Base-by-base conservation (phyloP, 2,329 filamentous ascomycete species). In the Epichloe bromicola region DNA sequence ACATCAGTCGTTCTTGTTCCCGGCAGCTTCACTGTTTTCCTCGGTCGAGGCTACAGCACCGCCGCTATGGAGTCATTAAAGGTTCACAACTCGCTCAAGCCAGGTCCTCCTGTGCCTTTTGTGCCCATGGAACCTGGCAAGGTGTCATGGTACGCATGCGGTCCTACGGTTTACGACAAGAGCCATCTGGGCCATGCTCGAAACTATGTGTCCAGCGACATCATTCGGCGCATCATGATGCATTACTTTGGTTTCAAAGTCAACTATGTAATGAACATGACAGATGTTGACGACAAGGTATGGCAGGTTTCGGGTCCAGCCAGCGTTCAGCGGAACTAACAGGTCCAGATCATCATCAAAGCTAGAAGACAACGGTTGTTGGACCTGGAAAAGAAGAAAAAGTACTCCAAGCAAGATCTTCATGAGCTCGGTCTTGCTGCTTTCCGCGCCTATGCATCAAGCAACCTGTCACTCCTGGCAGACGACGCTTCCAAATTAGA, bases 261-360 rank as follows among this genome's bases (percentile, higher is more conserved):
- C 57, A 80, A 83, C 54, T 95, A 94, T 69, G 86, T 95, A 57
- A 93, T 94, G 84, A 95, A 95, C 69, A 88, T 93, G 56, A 95
- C 89, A 30, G 89, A 91, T 60, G 78, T 91, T 39, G 85, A 89
- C 59, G 82, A 86, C 67, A 85, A 85, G 75, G 79, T 81, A 60
- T 56, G 62, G 37, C 49, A 46, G 40, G 5, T 48, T 12, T 14
- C 14, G 17, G 15, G 17, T 15, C 11, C 19, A 17, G 34, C 15
- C 17, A 34, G 37, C 12, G 7, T 43, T 37, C 34, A 17, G 2
- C 37, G 42, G 48, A 44, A 43, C 41, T 46, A 50, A 46, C 17
- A 15, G 19, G 14, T 23, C 12, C 56, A 78, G 75, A 79, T 79
- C 54, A 79, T 79, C 57, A 72, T 79, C 64, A 74, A 74, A 58